A percentile compares a stretch with the other conserved stretches of the same genome.
Conservation (phyloP, 129 eudicot species). For the Helianthus annuus region DNA sequence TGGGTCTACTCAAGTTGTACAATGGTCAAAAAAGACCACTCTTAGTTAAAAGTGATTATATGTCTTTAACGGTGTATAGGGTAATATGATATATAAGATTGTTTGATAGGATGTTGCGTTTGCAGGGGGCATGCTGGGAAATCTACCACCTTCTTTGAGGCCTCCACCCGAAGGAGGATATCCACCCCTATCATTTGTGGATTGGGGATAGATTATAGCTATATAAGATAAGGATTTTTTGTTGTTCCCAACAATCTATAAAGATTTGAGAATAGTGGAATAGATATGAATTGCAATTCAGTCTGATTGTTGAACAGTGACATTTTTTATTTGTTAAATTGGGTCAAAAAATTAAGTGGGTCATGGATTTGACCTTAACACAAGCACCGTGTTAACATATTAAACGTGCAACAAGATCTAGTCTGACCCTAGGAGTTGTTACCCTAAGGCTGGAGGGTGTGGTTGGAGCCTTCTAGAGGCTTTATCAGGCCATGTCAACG, state of each 20-base stretch:
- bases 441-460: too few species aligned
- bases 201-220: conserved; percentile 70
- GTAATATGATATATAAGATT: not conserved
- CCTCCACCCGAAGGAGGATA: conserved; percentile 96
- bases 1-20: too few species aligned
- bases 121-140: conserved; percentile 61
- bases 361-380: too few species aligned
- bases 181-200: conserved; percentile 71
- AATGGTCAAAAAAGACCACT: not conserved
- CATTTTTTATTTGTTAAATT: too few species aligned
- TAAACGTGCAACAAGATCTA: too few species aligned
- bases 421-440: too few species aligned
- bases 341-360: too few species aligned
- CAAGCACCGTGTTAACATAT: too few species aligned
- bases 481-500: too few species aligned
- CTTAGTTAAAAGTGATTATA: not conserved
- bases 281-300: not conserved
- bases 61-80: not conserved
- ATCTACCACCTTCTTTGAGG: conserved; percentile 87
- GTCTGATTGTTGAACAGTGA: not conserved
- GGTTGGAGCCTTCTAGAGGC: too few species aligned
- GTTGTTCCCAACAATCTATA: not conserved
- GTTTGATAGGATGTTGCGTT: not conserved
- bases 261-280: not conserved
- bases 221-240: not conserved